Percentiles rank a stretch among this genome's conserved stretches.
Conservation (phyloP, 208 protist species). For the Leptomonas pyrrhocoris region DNA sequence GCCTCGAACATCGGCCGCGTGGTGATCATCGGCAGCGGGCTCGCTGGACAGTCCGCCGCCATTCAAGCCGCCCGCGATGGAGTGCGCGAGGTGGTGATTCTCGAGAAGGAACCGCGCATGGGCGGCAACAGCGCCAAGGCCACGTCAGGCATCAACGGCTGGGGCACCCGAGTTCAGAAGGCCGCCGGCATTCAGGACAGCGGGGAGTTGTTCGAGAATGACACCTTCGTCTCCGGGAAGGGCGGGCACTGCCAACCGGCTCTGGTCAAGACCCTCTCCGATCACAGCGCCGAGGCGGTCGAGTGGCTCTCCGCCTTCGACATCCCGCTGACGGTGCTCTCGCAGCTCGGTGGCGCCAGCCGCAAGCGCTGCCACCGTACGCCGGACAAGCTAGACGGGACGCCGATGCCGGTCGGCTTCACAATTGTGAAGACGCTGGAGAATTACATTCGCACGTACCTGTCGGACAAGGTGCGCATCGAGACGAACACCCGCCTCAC, state of each 20-base stretch:
- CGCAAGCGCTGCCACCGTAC: conserved; percentile 87
- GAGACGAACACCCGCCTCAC: conserved; percentile 54
- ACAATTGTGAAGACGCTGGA: conserved; percentile 90
- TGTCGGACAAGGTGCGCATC: conserved; percentile 60
- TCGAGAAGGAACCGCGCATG: conserved; percentile 91
- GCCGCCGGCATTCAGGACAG: conserved; percentile 56
- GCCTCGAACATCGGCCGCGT: conserved; percentile 57
- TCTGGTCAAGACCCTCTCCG: conserved; percentile 85
- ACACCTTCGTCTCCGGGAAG: conserved; percentile 71
- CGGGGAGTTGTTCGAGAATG: conserved; percentile 76
- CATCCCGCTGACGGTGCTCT: conserved; percentile 81
- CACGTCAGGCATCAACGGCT: conserved; percentile 96
- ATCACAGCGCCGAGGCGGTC: conserved; percentile 69
- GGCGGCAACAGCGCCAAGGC: conserved; percentile 97
- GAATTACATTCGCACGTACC: conserved; percentile 70
- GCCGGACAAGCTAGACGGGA: conserved; percentile 71
- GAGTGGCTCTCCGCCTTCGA: conserved; percentile 83
- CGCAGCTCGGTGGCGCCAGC: conserved; percentile 91
- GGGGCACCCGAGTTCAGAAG: conserved; percentile 85
- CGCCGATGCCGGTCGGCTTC: conserved; percentile 88
- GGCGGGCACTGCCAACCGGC: conserved; percentile 67
- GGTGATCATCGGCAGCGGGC: conserved; percentile 82
- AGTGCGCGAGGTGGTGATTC: conserved; percentile 77
- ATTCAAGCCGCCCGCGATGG: conserved; percentile 81
- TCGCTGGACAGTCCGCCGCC: conserved; percentile 78